Conservation (phyloP, 1,139 yeast species). For the Saccharomyces hybrid region DNA sequence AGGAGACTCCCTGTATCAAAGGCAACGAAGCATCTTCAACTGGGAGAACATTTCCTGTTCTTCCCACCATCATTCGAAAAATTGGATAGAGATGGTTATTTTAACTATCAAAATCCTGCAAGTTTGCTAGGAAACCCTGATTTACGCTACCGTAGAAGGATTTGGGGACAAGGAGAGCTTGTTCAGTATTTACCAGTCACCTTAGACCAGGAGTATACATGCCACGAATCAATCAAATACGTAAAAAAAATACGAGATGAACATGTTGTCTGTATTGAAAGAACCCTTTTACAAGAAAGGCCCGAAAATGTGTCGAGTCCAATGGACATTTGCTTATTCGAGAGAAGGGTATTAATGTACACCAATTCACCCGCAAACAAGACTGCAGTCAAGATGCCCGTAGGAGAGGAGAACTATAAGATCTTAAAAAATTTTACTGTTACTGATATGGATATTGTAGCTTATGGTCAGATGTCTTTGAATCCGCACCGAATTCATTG, state of each 20-base stretch:
- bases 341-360: slow-evolving; percentile 33
- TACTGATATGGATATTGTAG: slow-evolving; percentile 35
- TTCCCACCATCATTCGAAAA: slow-evolving; percentile 48
- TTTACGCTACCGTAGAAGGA: slow-evolving; percentile 45
- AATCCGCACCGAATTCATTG: slow-evolving; percentile 82
- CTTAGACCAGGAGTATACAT: slow-evolving; percentile 34
- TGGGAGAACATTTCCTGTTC: slow-evolving; percentile 61
- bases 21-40: neutral
- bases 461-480: slow-evolving; percentile 67
- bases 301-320: slow-evolving; percentile 3
- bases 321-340: slow-evolving; percentile 19
- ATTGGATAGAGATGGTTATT: slow-evolving; percentile 73
- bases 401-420: slow-evolving; percentile 1
- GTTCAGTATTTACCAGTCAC: slow-evolving; percentile 27
- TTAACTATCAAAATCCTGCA: slow-evolving; percentile 66
- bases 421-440: slow-evolving; percentile 8
- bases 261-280: slow-evolving; percentile 39
- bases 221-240: slow-evolving; percentile 40
- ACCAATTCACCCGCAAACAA: slow-evolving; percentile 3
- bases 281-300: slow-evolving; percentile 32
- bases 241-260: slow-evolving; percentile 35
- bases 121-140: slow-evolving; percentile 8
- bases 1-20: neutral
- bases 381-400: slow-evolving; percentile 10
- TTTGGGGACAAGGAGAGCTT: slow-evolving; percentile 77